phyloP scores from a whole-genome alignment of 352 stramenopile genomes.

The Globisporangium splendens region DNA sequence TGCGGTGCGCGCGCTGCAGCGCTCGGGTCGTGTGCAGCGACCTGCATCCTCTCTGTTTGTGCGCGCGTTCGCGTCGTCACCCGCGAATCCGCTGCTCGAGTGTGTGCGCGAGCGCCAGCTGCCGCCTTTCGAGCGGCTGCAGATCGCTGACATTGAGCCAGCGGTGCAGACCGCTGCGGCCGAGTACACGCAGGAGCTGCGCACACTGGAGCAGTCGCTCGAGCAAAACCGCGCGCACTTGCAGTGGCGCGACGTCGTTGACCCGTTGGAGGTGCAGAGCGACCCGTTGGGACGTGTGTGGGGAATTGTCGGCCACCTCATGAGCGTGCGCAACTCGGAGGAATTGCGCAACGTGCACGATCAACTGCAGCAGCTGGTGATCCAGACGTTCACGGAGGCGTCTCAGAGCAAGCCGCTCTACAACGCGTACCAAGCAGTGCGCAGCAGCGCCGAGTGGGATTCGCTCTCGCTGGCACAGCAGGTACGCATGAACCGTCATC shows the following conservation, averaged over 20 bases:
- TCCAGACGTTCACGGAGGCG: slow-evolving; percentile 90
- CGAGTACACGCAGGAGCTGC: slow-evolving; percentile 49
- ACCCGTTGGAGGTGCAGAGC: slow-evolving; percentile 90
- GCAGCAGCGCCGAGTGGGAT: slow-evolving; percentile 56
- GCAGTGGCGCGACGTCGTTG: slow-evolving; percentile 87
- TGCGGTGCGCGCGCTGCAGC: slow-evolving; percentile 3
- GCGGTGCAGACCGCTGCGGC: slow-evolving; percentile 49
- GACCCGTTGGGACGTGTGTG: slow-evolving; percentile 91
- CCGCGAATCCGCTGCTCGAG: slow-evolving; percentile 43
- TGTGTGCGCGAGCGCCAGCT: slow-evolving; percentile 58
- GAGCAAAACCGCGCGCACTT: slow-evolving; percentile 19
- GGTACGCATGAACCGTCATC: slow-evolving; percentile 12
- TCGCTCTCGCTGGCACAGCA: slow-evolving; percentile 58
- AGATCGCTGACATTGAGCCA: slow-evolving; percentile 57
- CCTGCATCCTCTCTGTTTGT: background rate
- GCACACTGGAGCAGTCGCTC: slow-evolving; percentile 39
- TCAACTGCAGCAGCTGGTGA: slow-evolving; percentile 90
- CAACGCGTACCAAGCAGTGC: slow-evolving; percentile 83
- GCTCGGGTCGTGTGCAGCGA: background rate
- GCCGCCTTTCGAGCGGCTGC: slow-evolving; percentile 65
- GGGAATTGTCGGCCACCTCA: slow-evolving; percentile 95
- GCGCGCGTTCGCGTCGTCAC: slow-evolving; percentile 3
- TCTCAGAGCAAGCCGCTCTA: slow-evolving; percentile 93
- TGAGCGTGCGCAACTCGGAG: slow-evolving; percentile 96
- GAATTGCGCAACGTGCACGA: slow-evolving; percentile 93